Base-by-base conservation (phyloP, 805 yeast genomes). In the Metschnikowia continentalis region DNA sequence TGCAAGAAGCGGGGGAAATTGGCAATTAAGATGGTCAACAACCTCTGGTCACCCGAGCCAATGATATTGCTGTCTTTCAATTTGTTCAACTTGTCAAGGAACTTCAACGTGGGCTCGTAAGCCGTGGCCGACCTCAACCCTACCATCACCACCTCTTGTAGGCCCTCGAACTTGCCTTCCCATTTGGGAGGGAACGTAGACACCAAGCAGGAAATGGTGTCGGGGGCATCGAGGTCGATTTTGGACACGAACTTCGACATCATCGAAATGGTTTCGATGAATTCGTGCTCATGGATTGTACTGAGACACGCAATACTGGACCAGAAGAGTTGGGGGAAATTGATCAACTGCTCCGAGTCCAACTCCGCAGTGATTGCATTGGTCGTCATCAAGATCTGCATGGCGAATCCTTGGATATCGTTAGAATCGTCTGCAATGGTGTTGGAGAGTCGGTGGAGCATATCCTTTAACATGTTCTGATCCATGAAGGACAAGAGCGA, bases 291-390 rank as follows among this genome's bases (percentile, higher is more conserved):
- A 60, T 91, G 96, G 30, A 90, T 79, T 0, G 97, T 89, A 51
- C 85, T 85, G 55, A 94, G 70, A 58, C 97, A 86, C 0, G 98
- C 99, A 13, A 90, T 94, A 33, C 91, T 81, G 0, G 91, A 86
- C 99, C 99, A 94, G 64, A 92, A 94, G 37, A 95, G 70, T 63
- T 91, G 97, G 0, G 99, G 98, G 66, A 86, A 90, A 56, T 88
- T 87, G 50, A 88, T 84, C 53, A 94, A 71, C 57, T 87, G 85
- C 36, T 82, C 87, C 7, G 92, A 78, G 57, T 84, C 88, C 42
- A 90, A 70, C 61, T 90, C 96, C 0, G 96, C 94, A 1, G 92
- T 88, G 13, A 90, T 83, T 0, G 97, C 96, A 70, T 92, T 90
- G 60, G 94, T 68, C 0, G 99, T 92, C 97, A 94, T 92, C 55